Conservation (phyloP, 1,139 yeast genomes). For the Suhomyces kunorum region DNA sequence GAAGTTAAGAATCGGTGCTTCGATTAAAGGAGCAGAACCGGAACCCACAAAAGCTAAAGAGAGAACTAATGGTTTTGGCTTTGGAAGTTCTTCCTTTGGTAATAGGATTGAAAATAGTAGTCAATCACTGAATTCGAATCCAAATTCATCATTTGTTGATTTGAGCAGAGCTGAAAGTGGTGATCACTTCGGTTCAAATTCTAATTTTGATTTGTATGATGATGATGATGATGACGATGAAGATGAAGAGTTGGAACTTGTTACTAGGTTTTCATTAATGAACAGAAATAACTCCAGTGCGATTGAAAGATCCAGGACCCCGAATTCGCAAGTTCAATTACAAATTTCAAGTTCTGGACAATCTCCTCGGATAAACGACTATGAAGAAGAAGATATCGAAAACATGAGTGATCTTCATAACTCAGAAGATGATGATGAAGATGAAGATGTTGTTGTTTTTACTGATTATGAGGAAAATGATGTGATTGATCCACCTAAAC, state of each 20-base stretch:
- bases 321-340: not conserved
- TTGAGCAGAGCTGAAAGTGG: not conserved
- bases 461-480: constrained; percentile 22
- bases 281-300: not conserved
- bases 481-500: not conserved
- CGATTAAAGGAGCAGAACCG: constrained; percentile 1
- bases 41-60: not conserved
- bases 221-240: constrained; percentile 17
- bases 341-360: not conserved
- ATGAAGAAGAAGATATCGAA: constrained; percentile 33
- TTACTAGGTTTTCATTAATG: constrained; percentile 9
- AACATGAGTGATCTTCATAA: constrained; percentile 37
- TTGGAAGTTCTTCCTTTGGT: constrained; percentile 1
- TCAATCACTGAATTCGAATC: constrained; percentile 1
- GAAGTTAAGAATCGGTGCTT: constrained; percentile 17
- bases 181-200: not conserved
- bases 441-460: constrained; percentile 22
- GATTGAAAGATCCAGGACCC: not conserved
- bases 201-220: constrained; percentile 4
- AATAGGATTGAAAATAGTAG: constrained; percentile 10
- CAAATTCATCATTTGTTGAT: constrained; percentile 1
- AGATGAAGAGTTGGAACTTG: constrained; percentile 16
- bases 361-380: constrained; percentile 18
- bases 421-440: constrained; percentile 42
- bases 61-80: constrained; percentile 8